A percentile compares a stretch with the other conserved stretches of the same genome.
Evolutionary conservation across 2,329 filamentous ascomycete species (phyloP).

Genomic region (Arthroderma sp.): DNA sequence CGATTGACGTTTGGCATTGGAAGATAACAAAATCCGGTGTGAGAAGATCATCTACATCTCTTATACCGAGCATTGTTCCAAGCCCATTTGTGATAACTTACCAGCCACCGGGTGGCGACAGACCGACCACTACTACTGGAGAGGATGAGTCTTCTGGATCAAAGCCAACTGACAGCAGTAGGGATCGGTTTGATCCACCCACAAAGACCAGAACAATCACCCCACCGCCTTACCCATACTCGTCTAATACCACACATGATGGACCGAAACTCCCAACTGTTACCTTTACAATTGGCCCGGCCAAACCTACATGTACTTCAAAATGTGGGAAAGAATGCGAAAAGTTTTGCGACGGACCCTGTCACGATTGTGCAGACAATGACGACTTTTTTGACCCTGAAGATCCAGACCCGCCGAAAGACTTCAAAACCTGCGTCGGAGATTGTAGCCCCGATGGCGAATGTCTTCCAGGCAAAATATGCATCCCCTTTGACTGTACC

Average conservation of each 20-base stretch:
- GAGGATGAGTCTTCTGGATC: no score
- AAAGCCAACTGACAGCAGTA: not conserved
- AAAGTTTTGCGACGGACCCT: constrained; percentile 1
- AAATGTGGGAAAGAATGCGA: constrained; percentile 4
- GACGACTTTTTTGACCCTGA: constrained; percentile 4
- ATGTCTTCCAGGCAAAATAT: not conserved
- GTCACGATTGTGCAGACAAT: not conserved
- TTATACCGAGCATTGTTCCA: constrained; percentile 3
- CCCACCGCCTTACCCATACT: constrained; percentile 1
- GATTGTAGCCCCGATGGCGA: not conserved
- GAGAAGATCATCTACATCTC: not conserved
- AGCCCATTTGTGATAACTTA: constrained; percentile 6
- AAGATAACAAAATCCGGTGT: not conserved
- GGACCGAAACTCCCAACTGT: constrained; percentile 1
- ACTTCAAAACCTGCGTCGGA: not conserved
- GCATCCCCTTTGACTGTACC: no score
- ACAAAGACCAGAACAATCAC: constrained; percentile 3
- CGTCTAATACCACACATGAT: not conserved
- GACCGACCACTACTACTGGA: no score
- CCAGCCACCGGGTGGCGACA: not conserved
- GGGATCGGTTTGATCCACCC: not conserved
- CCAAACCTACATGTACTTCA: not conserved
- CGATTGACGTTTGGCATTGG: constrained; percentile 5
- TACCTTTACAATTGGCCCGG: constrained; percentile 2
- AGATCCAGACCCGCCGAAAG: not conserved